These are phyloP conservation scores for Clavispora carvajalis DNA, from an alignment of 805 yeast genomes.

Conservation along the genomic window DNA sequence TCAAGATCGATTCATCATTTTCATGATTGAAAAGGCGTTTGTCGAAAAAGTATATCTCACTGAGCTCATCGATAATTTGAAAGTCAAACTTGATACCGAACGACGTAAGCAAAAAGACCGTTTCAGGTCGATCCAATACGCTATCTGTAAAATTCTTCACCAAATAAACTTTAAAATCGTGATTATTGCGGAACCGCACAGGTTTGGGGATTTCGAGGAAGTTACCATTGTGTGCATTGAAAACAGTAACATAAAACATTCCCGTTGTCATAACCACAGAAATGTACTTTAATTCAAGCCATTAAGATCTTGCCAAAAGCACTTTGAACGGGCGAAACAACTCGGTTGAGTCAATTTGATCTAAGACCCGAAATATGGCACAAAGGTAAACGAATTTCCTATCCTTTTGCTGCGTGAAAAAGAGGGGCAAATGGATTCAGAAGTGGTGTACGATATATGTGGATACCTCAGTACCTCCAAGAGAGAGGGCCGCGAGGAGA, in stretches of 20 bases:
- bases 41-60: constrained; percentile 59
- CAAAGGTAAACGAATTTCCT: too few relatives aligned
- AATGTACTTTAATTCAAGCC: too few relatives aligned
- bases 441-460: too few relatives aligned
- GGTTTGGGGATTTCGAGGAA: constrained; percentile 34
- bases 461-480: too few relatives aligned
- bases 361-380: too few relatives aligned
- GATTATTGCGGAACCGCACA: constrained; percentile 31
- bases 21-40: constrained; percentile 47
- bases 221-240: constrained; percentile 37
- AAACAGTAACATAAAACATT: constrained; percentile 22
- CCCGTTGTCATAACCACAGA: background rate
- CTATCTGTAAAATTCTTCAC: constrained; percentile 22
- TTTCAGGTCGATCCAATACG: constrained; percentile 19
- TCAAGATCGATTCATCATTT: constrained; percentile 8
- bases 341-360: too few relatives aligned
- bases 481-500: too few relatives aligned
- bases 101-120: constrained; percentile 53
- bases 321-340: too few relatives aligned
- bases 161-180: constrained; percentile 26
- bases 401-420: too few relatives aligned
- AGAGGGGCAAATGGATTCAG: too few relatives aligned
- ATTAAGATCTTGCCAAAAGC: too few relatives aligned
- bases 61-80: constrained; percentile 45
- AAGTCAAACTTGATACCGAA: constrained; percentile 59